phyloP scores from a whole-genome alignment of 306 rosid species.

The Spatholobus suberectus region DNA sequence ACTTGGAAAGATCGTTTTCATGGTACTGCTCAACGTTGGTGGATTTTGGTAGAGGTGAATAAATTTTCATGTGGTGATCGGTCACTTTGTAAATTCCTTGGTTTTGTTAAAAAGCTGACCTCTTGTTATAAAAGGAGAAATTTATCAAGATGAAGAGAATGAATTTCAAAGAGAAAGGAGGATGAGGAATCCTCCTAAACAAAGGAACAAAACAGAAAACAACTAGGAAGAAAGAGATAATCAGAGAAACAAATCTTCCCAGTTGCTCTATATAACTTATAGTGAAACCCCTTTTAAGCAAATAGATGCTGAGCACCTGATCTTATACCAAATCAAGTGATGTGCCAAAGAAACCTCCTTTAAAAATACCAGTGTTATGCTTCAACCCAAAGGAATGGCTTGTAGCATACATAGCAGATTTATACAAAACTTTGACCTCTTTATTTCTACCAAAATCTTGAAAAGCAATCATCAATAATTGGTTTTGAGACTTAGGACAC shows the following conservation, averaged over 20 bases:
- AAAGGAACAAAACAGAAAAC: not conserved
- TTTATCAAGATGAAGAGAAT: not conserved
- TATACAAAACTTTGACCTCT: not conserved
- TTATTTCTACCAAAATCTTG: not conserved
- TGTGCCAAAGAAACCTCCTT: not conserved
- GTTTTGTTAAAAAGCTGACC: not conserved
- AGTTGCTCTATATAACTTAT: not conserved
- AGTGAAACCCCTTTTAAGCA: not conserved
- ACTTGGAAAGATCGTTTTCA: conserved; percentile 96
- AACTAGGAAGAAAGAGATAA: not conserved
- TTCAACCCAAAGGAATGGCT: not conserved
- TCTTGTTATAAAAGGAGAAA: not conserved
- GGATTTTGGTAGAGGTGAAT: conserved; percentile 96
- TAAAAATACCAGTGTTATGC: not conserved
- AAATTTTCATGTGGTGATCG: conserved; percentile 23
- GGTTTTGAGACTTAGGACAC: not conserved
- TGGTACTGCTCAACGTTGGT: conserved; percentile 88
- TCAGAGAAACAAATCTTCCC: not conserved
- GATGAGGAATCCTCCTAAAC: not conserved
- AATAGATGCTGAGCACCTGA: not conserved
- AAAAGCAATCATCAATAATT: not conserved
- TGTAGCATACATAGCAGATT: not conserved
- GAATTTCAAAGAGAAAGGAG: not conserved
- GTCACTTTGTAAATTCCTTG: conserved; percentile 17
- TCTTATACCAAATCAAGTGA: not conserved